Base-by-base conservation (phyloP, 192 early-diverging fungal genomes). In the Rhizophagus clarus region DNA sequence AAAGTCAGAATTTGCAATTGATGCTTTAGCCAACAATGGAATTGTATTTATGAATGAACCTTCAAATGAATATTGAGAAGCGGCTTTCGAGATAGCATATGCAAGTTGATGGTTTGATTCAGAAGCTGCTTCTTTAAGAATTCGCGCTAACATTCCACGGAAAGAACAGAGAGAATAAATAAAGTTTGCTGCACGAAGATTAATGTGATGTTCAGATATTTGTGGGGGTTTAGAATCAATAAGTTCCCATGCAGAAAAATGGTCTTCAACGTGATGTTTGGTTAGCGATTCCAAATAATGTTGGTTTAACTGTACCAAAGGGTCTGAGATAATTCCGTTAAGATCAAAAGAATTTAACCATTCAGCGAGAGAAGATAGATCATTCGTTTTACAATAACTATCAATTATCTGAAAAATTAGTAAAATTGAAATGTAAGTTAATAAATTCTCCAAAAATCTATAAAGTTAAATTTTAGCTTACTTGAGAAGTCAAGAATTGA, bases 401-500 rank as follows among this genome's bases (percentile, higher is more conserved):
- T 79, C 51, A n/a, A 79, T 70, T 20, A 79, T 77, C 75, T 77
- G 31, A 56, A 56, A 22, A 42, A 76, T 26, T 17, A 29, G 32
- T 32, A 24, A n/a, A 34, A 15, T 51, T 6, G 22, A 6, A 71
- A 37, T 71, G 37, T 37, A n/a, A 31, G 40, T 40, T 37, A n/a
- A 22, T 32, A 24, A n/a, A 22, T 40, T 14, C 17, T n/a, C 17
- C 22, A 70, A 40, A 40, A 11, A 70, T n/a, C 7, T 63, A 40
- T 34, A 37, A 31, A 37, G 10, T n/a, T 74, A 74, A 24, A 61
- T 14, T 24, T 61, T n/a, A 1, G 6, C 75, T 66, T 66, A 66
- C 75, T 66, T 77, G 75, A 8, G 75, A 66, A 28, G 29, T 77
- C 11, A 77, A 45, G 63, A 77, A 77, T 66, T 42, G 24, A n/a